These are phyloP conservation scores for Suhomyces yuchorum DNA, from an alignment of 1,139 yeast genomes.

Conservation along the genomic window DNA sequence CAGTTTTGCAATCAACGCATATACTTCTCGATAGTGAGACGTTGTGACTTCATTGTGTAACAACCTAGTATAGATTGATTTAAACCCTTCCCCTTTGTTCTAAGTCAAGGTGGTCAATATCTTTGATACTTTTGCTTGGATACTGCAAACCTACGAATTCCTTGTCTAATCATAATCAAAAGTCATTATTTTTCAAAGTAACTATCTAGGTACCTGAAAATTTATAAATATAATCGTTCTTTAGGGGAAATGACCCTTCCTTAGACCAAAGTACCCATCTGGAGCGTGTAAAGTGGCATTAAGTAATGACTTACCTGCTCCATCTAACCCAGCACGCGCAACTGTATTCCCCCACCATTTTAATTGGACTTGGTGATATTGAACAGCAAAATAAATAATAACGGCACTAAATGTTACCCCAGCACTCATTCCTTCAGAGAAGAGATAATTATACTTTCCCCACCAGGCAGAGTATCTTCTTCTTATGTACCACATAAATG, in stretches of 20 bases:
- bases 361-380: constrained; percentile 19
- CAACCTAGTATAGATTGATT: too few species aligned
- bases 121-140: too few species aligned
- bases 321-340: constrained; percentile 18
- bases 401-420: constrained; percentile 24
- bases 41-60: too few species aligned
- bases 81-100: too few species aligned
- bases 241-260: constrained; percentile 17
- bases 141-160: too few species aligned
- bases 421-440: constrained; percentile 22
- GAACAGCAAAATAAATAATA: constrained; percentile 24
- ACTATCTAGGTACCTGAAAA: too few species aligned
- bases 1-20: too few species aligned
- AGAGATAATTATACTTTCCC: constrained; percentile 24
- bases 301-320: constrained; percentile 4
- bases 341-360: constrained; percentile 26
- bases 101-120: too few species aligned
- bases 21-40: too few species aligned
- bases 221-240: too few species aligned
- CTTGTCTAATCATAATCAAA: too few species aligned
- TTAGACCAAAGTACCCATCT: constrained; percentile 23
- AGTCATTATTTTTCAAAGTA: too few species aligned
- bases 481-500: constrained; percentile 22
- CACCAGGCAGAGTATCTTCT: constrained; percentile 20
- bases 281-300: constrained; percentile 20